Evolutionary conservation across 192 early-diverging fungal genomes (phyloP), one percentile per base, ranked within the genome.

Genomic region (Linnemannia zychae): DNA sequence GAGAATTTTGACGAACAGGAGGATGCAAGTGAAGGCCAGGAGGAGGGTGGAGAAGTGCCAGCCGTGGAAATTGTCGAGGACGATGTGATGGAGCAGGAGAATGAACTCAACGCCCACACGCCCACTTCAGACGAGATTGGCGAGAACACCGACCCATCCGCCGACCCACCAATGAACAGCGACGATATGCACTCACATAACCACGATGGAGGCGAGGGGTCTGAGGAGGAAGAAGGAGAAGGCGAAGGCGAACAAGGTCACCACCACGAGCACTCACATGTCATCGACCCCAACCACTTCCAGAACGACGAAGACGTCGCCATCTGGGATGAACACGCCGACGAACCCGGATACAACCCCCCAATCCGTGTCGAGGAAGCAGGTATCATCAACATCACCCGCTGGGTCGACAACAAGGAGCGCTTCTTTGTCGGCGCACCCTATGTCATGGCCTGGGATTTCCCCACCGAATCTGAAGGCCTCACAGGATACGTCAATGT

Each of bases 391-490:
- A 46, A 74, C 17, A 65, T 84, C 53, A 78, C 82, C 15, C 71
- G 49, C 1, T 84, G 82, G 82, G 71, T 75, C 76, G 66, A 74
- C 5, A 78, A 78, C 47, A 84, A 78, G 46, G 68, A 48, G 1
- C 82, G 82, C 4, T 79, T 84, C 37, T 79, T 72, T 75, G 73
- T 84, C 12, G 82, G 82, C 0, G 77, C 82, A n/a, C 82, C 82
- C 3, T 84, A 84, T n/a, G 77, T 84, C 44, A 37, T 84, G 57
- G 76, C 72, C 22, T 84, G 82, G 77, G 52, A 69, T 5, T 75
- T 79, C 37, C 82, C 82, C 40, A 28, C 57, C 16, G 47, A 60
- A 4, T 76, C 66, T 13, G 47, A 71, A 7, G 77, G 68, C 15
- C 34, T 84, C 20, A 66, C 72, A 4, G 82, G 82, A 9, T 24